These are phyloP conservation scores for Trypanosoma boissoni DNA, from an alignment of 208 protist species.

Conservation along the genomic window DNA sequence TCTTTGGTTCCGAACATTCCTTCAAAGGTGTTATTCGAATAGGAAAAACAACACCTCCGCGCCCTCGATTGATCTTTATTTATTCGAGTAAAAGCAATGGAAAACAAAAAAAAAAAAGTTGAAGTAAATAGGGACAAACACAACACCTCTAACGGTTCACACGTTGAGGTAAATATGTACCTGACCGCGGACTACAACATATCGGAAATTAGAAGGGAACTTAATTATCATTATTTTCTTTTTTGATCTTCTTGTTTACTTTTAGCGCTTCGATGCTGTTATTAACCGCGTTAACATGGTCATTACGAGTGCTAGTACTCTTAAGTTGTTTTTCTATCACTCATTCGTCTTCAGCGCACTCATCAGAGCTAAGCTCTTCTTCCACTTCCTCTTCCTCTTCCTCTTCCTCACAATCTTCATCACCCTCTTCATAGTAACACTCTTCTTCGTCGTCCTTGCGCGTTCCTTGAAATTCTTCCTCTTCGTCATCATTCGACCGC, in stretches of 20 bases:
- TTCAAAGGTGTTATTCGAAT: constrained; percentile 1
- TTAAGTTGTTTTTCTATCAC: too few relatives aligned
- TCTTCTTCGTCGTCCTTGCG: constrained; percentile 26
- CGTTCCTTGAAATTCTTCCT: constrained; percentile 24
- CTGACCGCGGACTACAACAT: too few relatives aligned
- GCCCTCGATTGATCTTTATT: neutral
- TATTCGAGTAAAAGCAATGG: constrained; percentile 6
- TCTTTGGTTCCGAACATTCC: constrained; percentile 28
- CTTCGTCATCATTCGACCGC: constrained; percentile 21
- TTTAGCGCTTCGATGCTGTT: too few relatives aligned
- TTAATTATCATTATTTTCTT: too few relatives aligned
- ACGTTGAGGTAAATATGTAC: too few relatives aligned
- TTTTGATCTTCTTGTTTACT: too few relatives aligned
- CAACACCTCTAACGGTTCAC: too few relatives aligned
- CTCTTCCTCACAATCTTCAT: constrained; percentile 31
- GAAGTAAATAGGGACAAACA: constrained; percentile 16
- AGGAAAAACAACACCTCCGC: too few relatives aligned
- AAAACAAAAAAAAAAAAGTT: constrained; percentile 5
- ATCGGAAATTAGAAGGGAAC: too few relatives aligned
- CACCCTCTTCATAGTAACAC: constrained; percentile 1
- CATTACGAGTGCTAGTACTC: too few relatives aligned
- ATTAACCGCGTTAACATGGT: too few relatives aligned
- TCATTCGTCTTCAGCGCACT: constrained; percentile 35
- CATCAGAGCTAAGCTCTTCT: too few relatives aligned
- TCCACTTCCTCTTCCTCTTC: constrained; percentile 34